Base-by-base conservation (phyloP, 345 rosid genomes). In the Eucalyptus camaldulensis region DNA sequence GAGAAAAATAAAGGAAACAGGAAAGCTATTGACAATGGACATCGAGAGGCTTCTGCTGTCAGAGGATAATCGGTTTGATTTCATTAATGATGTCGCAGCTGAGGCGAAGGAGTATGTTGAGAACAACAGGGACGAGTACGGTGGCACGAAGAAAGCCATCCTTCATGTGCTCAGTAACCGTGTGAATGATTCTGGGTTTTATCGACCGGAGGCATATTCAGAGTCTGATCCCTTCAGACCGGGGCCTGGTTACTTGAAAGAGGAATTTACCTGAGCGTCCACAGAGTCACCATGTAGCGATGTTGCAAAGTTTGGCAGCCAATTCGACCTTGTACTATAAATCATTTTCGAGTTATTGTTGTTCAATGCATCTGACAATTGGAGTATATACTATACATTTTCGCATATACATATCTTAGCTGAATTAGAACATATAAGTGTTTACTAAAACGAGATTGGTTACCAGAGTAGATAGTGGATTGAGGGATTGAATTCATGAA, bases 151-250 rank as follows among this genome's bases (percentile, higher is more conserved):
- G 90, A 97, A 97, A 80, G 98, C 98, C 58, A 93, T 97, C 90
- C 93, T 96, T 81, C 99, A 97, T 53, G 99, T 93, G 83, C 94
- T 97, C 19, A 96, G 99, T 86, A 95, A 96, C 91, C 96, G 98
- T 14, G 91, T 96, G 86, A 96, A 96, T n/a, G 98, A 97, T 91
- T 88, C 94, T 45, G 99, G 99, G 44, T 92, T 94, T 89, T 90
- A 93, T 88, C 96, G 99, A 6, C 95, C 97, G 1, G 99, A 95
- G 10, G 99, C 95, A 24, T 97, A 97, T 86, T 90, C 87, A 19
- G 98, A 94, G 87, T 27, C 95, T 10, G 99, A 96, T 85, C 96
- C 96, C 90, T 96, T 88, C 92, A 95, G 92, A 90, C 99, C 98
- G 3, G 98, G 97, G 43, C 98, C 99, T 88, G 93, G 92, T 58